Base-by-base conservation (phyloP, 306 rosid genomes). In the Vigna nakashimae region DNA sequence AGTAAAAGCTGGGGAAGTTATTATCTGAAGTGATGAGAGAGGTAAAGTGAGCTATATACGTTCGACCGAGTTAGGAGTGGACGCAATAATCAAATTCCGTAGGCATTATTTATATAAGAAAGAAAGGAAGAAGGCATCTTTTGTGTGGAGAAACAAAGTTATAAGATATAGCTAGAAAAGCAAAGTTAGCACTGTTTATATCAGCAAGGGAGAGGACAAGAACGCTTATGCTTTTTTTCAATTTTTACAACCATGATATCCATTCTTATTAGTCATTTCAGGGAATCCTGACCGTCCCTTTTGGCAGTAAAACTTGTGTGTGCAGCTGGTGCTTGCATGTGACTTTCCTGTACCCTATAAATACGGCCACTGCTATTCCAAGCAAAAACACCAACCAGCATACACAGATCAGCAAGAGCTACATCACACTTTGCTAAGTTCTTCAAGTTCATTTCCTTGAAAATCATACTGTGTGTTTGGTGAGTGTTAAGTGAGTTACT, bases 221-320 rank as follows among this genome's bases (percentile, higher is more conserved):
- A 85, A 57, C 24, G 32, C 40, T 83, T 78, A 13, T 82, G 80
- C 91, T 53, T 71, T 45, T 10, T 74, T 26, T 40, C 65, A 9
- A 66, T 74, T 62, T 82, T 84, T 69, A 83, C 76, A 45, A 38
- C 82, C 89, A 57, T 71, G 36, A 45, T 70, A 50, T 36, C 53
- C 77, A 55, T 42, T 82, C 82, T 56, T 75, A 36, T 51, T 45
- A 14, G 85, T 84, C 87, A 79, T 73, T 7, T 89, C 85, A 78
- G 16, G 67, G 65, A 69, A 87, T 86, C 95, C 60, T 45, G 24
- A 74, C 91, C 93, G 53, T 83, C 85, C 91, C 77, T 80, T 80
- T 82, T 83, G 26, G 72, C 42, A 38, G 52, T 6, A 49, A 72
- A 59, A 32, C 24, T 9, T 6, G 26, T 26, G 40, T 40, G 28